Evolutionary conservation across 805 yeast genomes (phyloP).

Genomic region (Brettanomyces naardenensis): DNA sequence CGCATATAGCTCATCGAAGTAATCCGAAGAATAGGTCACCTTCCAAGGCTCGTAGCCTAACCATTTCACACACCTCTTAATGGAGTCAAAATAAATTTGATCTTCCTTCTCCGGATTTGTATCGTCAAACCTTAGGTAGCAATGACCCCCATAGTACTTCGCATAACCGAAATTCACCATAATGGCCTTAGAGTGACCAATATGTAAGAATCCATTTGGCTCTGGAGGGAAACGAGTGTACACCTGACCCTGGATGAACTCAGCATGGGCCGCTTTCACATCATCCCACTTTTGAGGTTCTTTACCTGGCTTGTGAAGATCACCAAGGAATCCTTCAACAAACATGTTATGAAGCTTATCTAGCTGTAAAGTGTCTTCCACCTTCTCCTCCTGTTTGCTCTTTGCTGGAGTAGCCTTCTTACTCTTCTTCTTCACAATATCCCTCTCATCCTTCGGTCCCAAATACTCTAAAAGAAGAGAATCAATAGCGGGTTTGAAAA

Average conservation of each 20-base stretch:
- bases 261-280: conserved; percentile 71
- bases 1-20: conserved; percentile 81
- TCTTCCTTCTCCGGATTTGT: conserved; percentile 99
- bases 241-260: conserved; percentile 73
- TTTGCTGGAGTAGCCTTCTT: conserved; percentile 25
- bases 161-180: conserved; percentile 98
- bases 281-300: conserved; percentile 89
- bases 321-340: conserved; percentile 91
- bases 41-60: conserved; percentile 92
- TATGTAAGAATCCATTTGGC: conserved; percentile 95
- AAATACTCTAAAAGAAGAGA: conserved; percentile 58
- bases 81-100: conserved; percentile 79
- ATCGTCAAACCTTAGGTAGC: conserved; percentile 92
- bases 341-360: conserved; percentile 65
- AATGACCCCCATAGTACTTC: conserved; percentile 72
- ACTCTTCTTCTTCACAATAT: conserved; percentile 67
- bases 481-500: conserved; percentile 84
- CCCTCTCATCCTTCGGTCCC: conserved; percentile 97
- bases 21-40: conserved; percentile 92
- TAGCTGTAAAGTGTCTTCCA: conserved; percentile 12
- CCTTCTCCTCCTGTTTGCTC: not conserved
- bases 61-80: conserved; percentile 83
- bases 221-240: conserved; percentile 97
- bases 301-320: conserved; percentile 90
- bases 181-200: conserved; percentile 97